Evolutionary conservation across 2,329 filamentous ascomycete species (phyloP), one percentile per base, ranked within the genome.

Genomic region (Aspergillus candidus): DNA sequence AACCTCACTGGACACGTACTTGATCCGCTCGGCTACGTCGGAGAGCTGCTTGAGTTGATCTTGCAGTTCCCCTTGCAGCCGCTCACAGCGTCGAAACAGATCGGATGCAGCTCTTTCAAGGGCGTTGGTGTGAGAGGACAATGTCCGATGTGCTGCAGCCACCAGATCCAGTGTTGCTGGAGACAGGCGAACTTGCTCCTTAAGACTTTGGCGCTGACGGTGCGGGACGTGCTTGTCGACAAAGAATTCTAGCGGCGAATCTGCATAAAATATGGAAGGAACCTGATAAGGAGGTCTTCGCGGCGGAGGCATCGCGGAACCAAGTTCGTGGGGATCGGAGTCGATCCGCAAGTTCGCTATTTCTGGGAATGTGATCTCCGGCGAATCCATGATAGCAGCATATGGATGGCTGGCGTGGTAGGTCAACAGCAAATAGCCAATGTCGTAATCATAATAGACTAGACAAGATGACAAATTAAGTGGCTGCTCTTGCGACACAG

Each of bases 361-460:
- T 11, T 57, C 53, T 2, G 61, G 57, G 38, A 65, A 54, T 4
- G 57, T 50, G 14, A 59, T 52, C 35, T 59, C 66, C 6, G 75
- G 71, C 6, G 72, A 64, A 51, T 82, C 77, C 38, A 78, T 71
- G 41, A 68, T 62, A 4, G 71, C 75, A 27, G 72, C 78, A 51
- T 72, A 72, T 2, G 73, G 72, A 48, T 72, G 70, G 36, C 69
- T 70, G 6, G 67, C 66, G 30, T 67, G 65, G 18, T 66, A 68
- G 17, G 74, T 78, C 32, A 80, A 65, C 35, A 83, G 59, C 22
- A 83, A 64, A 52, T 80, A 79, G 8, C 79, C 79, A 27, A 81
- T 58, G 46, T 78, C 75, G 10, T 72, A 72, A 49, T 81, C 76
- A 38, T 76, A 68, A 31, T 82, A 69, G 17, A 77, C 68, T n/a